Evolutionary conservation across 352 stramenopile genomes (phyloP), one percentile per base, ranked within the genome.

Genomic region (Phytophthora megakarya): DNA sequence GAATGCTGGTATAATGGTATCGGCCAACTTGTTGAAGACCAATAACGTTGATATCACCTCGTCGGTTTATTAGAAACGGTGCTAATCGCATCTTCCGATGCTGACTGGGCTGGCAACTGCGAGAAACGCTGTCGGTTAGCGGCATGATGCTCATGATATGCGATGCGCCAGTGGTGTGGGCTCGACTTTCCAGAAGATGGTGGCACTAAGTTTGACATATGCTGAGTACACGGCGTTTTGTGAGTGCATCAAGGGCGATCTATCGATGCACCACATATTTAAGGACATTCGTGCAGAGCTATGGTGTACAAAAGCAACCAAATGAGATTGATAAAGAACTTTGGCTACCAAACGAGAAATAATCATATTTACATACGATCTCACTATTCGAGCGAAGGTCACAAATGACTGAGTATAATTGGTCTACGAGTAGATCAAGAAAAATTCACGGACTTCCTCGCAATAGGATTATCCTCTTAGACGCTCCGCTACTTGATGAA

Each of bases 181-280:
- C 5, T 54, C 54, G 22, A 40, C 42, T 1, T 67, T 64, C 22
- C 65, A 74, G 51, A 63, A 62, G 28, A 73, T 45, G 3, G 58
- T 71, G 3, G 45, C 51, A 18, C 44, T 76, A 0, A 73, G 64
- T 32, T 60, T 48, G 23, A 62, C 63, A 25, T 50, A 73, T 42
- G 69, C 57, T 9, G 64, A 76, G 47, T 73, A 70, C 51, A 70
- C 70, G 57, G 63, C 51, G n/a, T 30, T 76, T 18, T 53, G 25
- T 40, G 39, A 58, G 8, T 72, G 52, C 22, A 23, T 61, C 0
- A 60, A 76, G 39, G 68, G 62, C 12, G 40, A 37, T 11, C 16
- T 70, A 16, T 70, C n/a, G 61, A 55, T 47, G 62, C 38, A 51
- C 16, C 37, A 35, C 1, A 45, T 69, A 15, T 21, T 70, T 5